Conservation (phyloP, 805 yeast species). For the Yarrowia deformans region DNA sequence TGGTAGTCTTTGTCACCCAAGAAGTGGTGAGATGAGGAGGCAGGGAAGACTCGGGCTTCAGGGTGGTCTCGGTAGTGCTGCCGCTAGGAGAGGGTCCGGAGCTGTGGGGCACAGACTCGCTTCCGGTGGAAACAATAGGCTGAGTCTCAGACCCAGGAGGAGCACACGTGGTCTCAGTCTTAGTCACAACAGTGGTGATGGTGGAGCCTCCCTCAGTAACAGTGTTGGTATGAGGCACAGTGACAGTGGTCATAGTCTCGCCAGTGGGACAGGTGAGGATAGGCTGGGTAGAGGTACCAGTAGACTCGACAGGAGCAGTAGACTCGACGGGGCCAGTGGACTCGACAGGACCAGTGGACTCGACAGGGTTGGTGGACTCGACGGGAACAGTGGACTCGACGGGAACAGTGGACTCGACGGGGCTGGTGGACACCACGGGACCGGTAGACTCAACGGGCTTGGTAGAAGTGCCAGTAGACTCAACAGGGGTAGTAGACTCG, state of each 20-base stretch:
- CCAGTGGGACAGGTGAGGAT: background rate
- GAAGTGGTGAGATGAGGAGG: conserved; percentile 18
- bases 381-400: no score
- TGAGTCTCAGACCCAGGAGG: conserved; percentile 6
- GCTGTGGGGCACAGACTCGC: background rate
- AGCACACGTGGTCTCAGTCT: conserved; percentile 10
- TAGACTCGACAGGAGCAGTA: background rate
- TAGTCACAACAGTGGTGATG: conserved; percentile 12
- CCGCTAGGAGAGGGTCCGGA: background rate
- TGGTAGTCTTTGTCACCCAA: conserved; percentile 10
- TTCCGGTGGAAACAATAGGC: background rate
- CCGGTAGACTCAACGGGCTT: background rate
- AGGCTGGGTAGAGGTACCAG: background rate
- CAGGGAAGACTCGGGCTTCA: conserved; percentile 1
- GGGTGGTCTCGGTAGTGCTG: background rate
- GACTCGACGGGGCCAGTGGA: conserved; percentile 3
- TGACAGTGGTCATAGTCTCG: conserved; percentile 4
- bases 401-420: no score
- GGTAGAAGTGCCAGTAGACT: background rate
- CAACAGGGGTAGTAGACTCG: background rate
- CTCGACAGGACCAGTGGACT: background rate
- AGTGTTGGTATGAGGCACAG: conserved; percentile 1
- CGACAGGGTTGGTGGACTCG: background rate
- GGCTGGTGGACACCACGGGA: background rate
- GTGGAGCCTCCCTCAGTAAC: conserved; percentile 6